A percentile compares a stretch with the other conserved stretches of the same genome.
Conservation (phyloP, 176 grass and related monocot species). For the Hordeum vulgare region DNA sequence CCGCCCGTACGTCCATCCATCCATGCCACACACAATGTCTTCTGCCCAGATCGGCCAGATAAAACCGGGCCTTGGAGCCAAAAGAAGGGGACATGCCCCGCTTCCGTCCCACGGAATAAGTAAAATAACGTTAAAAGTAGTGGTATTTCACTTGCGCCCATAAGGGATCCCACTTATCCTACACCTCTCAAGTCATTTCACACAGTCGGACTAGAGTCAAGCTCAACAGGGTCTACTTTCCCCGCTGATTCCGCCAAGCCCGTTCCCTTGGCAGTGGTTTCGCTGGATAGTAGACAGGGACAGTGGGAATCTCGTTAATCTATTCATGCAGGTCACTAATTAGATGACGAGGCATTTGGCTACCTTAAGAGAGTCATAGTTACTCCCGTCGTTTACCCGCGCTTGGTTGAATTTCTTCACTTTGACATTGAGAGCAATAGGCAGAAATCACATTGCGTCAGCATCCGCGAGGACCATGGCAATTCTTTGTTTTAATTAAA, state of each 20-base stretch:
- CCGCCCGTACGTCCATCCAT: too few species aligned
- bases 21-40: too few species aligned
- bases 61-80: neutral
- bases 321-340: constrained; percentile 74
- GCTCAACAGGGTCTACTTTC: too few species aligned
- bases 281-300: constrained; percentile 26
- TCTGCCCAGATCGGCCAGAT: constrained; percentile 47
- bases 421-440: constrained; percentile 60
- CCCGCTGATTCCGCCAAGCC: too few species aligned
- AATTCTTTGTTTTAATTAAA: constrained; percentile 93
- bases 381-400: constrained; percentile 66
- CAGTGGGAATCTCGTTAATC: constrained; percentile 49
- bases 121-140: constrained; percentile 21
- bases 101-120: constrained; percentile 21
- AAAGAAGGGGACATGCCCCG: neutral
- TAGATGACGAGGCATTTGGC: constrained; percentile 66
- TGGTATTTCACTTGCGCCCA: neutral
- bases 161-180: neutral
- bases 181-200: neutral
- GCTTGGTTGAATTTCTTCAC: constrained; percentile 78
- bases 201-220: too few species aligned
- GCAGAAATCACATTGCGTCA: neutral
- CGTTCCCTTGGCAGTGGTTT: neutral
- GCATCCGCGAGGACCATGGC: constrained; percentile 67
- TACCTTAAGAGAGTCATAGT: constrained; percentile 92